Evolutionary conservation across 2,329 filamentous ascomycete genomes (phyloP), one percentile per base, ranked within the genome.

Genomic region (Taxawa tesnikishii): DNA sequence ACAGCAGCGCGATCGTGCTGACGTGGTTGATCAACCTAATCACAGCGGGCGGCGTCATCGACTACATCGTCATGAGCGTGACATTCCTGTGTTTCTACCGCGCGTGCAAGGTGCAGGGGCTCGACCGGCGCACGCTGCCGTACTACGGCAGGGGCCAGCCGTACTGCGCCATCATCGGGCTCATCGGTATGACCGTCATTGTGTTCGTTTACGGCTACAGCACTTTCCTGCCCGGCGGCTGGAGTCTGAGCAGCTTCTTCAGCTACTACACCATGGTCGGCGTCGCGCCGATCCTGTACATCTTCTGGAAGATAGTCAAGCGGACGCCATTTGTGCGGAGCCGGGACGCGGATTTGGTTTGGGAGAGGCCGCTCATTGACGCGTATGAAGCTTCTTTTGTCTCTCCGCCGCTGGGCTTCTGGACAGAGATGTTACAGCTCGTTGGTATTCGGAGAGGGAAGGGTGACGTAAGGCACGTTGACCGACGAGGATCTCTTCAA

Each of bases 261-360:
- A 47, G 60, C 12, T 68, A 69, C 56, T 75, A 73, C 52, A 67
- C 65, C 16, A 72, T 74, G 67, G 56, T 68, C 38, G 51, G 73
- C 10, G 53, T 75, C 15, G 63, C 65, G 0, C 62, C 66, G 6
- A 47, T 70, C 21, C 54, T 73, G 16, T 79, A 68, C 47, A 32
- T 66, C 13, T 60, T 61, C 43, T 83, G 74, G 73, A 83, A 82
- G 55, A 6, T 80, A 1, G 13, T 73, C 49, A 72, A 75, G 57
- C 60, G 59, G 35, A 80, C 75, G 2, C 63, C 62, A 37, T 57
- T 69, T 31, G 58, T 75, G 12, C 54, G 55, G 3, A 58, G 74
- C 0, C 48, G 59, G 4, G 67, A 79, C 45, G 63, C 65, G 3
- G 73, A 79, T 44, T 58, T 78, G 11, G 56, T 73, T 26, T 71